A percentile compares a stretch with the other conserved stretches of the same genome.
These are phyloP conservation scores for Brasilioporus rufonigricans DNA, from an alignment of 768 basidiomycete species.

Conservation along the genomic window DNA sequence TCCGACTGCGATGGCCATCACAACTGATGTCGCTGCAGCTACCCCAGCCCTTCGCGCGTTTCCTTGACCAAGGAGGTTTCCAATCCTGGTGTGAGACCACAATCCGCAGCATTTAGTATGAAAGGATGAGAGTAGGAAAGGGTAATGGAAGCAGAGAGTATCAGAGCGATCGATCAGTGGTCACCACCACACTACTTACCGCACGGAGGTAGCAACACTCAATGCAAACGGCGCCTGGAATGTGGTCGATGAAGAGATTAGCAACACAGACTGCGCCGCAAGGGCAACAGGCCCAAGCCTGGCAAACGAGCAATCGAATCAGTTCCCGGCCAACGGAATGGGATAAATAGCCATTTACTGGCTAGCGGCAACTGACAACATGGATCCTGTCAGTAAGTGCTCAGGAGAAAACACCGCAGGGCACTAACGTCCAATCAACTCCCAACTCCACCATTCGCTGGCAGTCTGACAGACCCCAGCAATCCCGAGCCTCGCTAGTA, in stretches of 20 bases:
- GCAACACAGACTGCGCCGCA: constrained; percentile 86
- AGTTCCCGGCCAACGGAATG: neutral
- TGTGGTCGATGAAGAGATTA: constrained; percentile 70
- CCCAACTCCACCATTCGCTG: constrained; percentile 98
- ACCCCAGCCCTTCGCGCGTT: constrained; percentile 71
- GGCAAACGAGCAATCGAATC: constrained; percentile 14
- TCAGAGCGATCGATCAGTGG: neutral
- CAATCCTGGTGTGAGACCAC: constrained; percentile 50
- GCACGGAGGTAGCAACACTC: constrained; percentile 80
- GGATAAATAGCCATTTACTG: constrained; percentile 33
- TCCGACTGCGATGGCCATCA: constrained; percentile 65
- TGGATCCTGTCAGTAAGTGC: neutral
- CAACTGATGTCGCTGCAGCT: constrained; percentile 60
- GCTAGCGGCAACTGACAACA: constrained; percentile 51
- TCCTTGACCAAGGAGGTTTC: constrained; percentile 83
- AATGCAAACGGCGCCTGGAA: constrained; percentile 86
- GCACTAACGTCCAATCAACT: constrained; percentile 58
- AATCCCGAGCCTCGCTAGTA: constrained; percentile 72
- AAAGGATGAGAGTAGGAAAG: neutral
- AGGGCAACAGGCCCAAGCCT: constrained; percentile 79
- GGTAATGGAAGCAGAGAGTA: neutral
- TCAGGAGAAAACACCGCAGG: neutral
- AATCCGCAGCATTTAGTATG: neutral
- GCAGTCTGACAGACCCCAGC: constrained; percentile 82
- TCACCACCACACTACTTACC: constrained; percentile 44